Conservation (phyloP, 768 basidiomycete genomes). For the Kockovaella imperatae region DNA sequence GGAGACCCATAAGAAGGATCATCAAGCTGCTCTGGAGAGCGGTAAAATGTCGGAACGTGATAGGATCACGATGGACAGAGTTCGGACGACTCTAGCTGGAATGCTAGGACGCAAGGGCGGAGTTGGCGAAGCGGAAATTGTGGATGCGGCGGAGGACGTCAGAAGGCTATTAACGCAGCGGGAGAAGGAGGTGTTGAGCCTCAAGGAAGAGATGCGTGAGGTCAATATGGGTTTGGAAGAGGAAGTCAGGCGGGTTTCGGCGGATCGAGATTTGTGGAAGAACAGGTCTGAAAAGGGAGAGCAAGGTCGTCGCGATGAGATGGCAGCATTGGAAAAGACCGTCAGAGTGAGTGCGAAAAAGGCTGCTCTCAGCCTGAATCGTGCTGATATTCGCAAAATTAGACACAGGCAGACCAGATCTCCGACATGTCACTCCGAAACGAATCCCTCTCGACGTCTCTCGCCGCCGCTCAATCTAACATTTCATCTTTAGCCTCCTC, state of each 20-base stretch:
- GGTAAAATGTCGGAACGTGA: constrained; percentile 19
- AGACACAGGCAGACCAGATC: constrained; percentile 30
- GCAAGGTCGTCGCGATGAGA: constrained; percentile 5
- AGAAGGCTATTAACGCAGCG: constrained; percentile 19
- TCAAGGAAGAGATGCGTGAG: constrained; percentile 41
- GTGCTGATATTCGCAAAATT: background rate
- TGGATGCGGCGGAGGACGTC: constrained; percentile 28
- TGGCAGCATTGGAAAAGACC: constrained; percentile 12
- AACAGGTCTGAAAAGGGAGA: constrained; percentile 25
- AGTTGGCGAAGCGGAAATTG: constrained; percentile 22
- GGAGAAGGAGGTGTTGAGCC: constrained; percentile 31
- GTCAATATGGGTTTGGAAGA: constrained; percentile 43
- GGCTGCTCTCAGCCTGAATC: background rate
- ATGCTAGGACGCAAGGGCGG: constrained; percentile 16
- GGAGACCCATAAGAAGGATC: constrained; percentile 11
- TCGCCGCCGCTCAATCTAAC: constrained; percentile 32
- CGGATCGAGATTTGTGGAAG: constrained; percentile 38
- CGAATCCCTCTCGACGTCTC: constrained; percentile 34
- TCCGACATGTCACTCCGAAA: constrained; percentile 33
- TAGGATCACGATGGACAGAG: constrained; percentile 20
- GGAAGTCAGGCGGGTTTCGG: constrained; percentile 32
- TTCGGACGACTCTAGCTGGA: constrained; percentile 17
- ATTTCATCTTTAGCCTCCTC: constrained; percentile 13
- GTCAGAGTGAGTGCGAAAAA: constrained; percentile 22
- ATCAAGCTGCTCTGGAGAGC: constrained; percentile 11